Percentiles rank a stretch among this genome's conserved stretches.
These are phyloP conservation scores for Tricholoma bakamatsutake DNA, from an alignment of 768 basidiomycete genomes.

Conservation along the genomic window DNA sequence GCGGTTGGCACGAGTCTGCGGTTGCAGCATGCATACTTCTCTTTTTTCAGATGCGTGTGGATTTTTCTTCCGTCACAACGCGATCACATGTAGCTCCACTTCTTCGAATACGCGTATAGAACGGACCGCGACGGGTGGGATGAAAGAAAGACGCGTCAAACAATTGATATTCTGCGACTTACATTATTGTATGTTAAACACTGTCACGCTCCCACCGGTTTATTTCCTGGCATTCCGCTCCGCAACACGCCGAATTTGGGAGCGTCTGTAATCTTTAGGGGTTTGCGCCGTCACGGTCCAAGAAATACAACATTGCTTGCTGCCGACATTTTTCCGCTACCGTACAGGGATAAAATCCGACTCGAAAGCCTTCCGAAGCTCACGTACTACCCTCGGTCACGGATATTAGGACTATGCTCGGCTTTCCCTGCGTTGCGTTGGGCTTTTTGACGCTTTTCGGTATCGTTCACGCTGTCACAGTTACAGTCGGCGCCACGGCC, in stretches of 20 bases:
- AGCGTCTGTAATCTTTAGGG: no score
- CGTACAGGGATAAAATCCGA: no score
- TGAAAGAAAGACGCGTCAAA: background rate
- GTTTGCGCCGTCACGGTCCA: no score
- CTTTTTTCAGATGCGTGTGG: background rate
- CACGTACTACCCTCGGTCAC: background rate
- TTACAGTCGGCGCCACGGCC: slow-evolving; percentile 23
- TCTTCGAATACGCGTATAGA: background rate
- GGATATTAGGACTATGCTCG: background rate
- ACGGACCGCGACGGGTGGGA: background rate
- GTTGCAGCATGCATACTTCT: background rate
- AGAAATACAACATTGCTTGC: no score
- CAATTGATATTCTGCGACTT: background rate
- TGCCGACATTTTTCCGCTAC: no score
- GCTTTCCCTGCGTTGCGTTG: background rate
- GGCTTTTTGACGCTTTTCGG: slow-evolving; percentile 8
- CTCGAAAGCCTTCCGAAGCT: background rate
- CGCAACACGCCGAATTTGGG: no score
- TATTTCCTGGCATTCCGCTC: no score
- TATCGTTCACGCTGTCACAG: slow-evolving; percentile 16
- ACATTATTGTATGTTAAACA: no score
- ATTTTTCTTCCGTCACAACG: background rate
- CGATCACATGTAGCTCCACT: background rate
- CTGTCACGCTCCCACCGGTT: no score
- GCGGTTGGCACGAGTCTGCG: no score